Evolutionary conservation across 2,329 filamentous ascomycete genomes (phyloP).

Genomic region (Colletotrichum graminicola): DNA sequence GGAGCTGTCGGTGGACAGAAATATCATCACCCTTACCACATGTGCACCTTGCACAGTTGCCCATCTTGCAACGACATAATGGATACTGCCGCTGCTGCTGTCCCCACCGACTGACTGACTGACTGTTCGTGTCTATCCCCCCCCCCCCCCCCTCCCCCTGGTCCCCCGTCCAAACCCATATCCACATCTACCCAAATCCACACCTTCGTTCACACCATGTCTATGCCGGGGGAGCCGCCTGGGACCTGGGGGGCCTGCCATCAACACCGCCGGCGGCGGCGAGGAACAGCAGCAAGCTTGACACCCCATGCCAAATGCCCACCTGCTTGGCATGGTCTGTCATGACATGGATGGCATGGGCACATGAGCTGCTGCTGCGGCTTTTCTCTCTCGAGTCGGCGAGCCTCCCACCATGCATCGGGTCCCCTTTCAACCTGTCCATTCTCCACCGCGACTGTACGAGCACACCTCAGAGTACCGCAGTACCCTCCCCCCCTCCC

Average conservation of each 20-base stretch:
- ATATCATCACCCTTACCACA: conserved; percentile 37
- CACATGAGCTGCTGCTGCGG: conserved; percentile 51
- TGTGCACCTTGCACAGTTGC: conserved; percentile 39
- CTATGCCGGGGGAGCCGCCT: conserved; percentile 15
- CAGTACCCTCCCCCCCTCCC: conserved; percentile 23
- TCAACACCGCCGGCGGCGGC: conserved; percentile 3
- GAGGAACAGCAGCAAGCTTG: conserved; percentile 11
- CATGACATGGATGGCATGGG: conserved; percentile 45
- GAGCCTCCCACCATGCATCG: conserved; percentile 51
- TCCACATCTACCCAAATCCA: conserved; percentile 15
- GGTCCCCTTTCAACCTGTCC: conserved; percentile 45
- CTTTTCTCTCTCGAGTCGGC: conserved; percentile 52
- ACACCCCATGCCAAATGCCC: conserved; percentile 38
- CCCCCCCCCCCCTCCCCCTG: no score
- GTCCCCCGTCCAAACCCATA: conserved; percentile 8
- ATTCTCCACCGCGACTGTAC: conserved; percentile 51
- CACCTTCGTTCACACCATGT: conserved; percentile 2
- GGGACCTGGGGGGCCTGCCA: conserved; percentile 5
- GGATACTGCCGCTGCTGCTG: conserved; percentile 1
- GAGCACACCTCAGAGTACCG: conserved; percentile 11
- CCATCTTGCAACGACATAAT: conserved; percentile 18
- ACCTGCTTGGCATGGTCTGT: conserved; percentile 46
- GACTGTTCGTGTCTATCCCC: conserved; percentile 2
- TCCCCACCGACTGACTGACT: neutral
- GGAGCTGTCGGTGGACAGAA: conserved; percentile 28